phyloP scores from a whole-genome alignment of 2,329 filamentous ascomycete genomes.

The Sphaerostilbella broomeana region DNA sequence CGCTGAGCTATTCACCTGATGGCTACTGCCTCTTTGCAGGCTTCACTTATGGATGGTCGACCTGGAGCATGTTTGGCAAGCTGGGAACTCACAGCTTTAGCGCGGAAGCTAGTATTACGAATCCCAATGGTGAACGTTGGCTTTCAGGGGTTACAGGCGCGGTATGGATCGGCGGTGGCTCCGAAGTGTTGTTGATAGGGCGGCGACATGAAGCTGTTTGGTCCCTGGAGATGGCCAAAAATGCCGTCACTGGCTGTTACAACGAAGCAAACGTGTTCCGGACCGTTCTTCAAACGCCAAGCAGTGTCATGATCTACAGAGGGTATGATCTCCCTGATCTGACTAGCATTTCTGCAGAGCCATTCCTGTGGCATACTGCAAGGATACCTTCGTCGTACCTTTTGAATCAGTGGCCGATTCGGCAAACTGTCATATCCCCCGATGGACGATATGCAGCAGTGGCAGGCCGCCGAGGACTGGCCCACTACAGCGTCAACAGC shows the following conservation, averaged over 20 bases:
- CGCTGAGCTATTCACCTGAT: slow-evolving; percentile 82
- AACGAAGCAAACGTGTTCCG: slow-evolving; percentile 84
- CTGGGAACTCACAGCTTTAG: slow-evolving; percentile 77
- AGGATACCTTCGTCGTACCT: slow-evolving; percentile 81
- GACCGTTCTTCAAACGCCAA: slow-evolving; percentile 81
- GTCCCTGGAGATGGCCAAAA: slow-evolving; percentile 86
- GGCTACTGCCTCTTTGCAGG: slow-evolving; percentile 94
- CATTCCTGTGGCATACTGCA: slow-evolving; percentile 90
- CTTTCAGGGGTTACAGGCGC: slow-evolving; percentile 70
- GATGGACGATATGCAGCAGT: slow-evolving; percentile 93
- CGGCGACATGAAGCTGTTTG: slow-evolving; percentile 72
- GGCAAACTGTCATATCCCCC: slow-evolving; percentile 76
- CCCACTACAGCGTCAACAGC: slow-evolving; percentile 92
- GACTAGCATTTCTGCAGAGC: slow-evolving; percentile 84
- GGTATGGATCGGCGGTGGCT: slow-evolving; percentile 82
- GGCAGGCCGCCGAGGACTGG: slow-evolving; percentile 85
- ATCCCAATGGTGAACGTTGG: slow-evolving; percentile 72
- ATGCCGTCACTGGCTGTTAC: slow-evolving; percentile 87
- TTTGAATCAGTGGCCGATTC: slow-evolving; percentile 88
- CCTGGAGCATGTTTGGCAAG: slow-evolving; percentile 97
- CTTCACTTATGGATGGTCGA: slow-evolving; percentile 87
- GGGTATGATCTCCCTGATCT: slow-evolving; percentile 88
- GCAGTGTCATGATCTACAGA: slow-evolving; percentile 84
- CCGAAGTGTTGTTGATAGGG: slow-evolving; percentile 71
- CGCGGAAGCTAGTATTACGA: slow-evolving; percentile 56